phyloP scores from a whole-genome alignment of 2,329 filamentous ascomycete species.

The Phaeoacremonium minimum region DNA sequence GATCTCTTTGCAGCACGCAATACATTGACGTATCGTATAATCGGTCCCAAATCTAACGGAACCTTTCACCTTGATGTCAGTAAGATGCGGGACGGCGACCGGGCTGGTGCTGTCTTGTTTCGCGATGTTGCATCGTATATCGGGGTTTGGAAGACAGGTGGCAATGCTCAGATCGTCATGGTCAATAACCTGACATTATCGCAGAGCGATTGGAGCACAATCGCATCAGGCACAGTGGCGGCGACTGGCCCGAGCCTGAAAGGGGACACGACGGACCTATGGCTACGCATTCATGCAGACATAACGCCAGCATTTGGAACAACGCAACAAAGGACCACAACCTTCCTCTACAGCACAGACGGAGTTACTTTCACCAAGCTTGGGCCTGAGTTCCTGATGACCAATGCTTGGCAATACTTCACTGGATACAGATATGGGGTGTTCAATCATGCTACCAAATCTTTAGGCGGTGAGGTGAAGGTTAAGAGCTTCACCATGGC shows the following conservation, averaged over 20 bases:
- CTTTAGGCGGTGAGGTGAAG: slow-evolving; percentile 27
- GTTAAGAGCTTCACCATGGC: slow-evolving; percentile 2
- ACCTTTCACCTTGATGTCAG: slow-evolving; percentile 46
- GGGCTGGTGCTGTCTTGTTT: slow-evolving; percentile 46
- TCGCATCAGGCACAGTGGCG: slow-evolving; percentile 19
- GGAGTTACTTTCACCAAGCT: slow-evolving; percentile 29
- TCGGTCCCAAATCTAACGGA: slow-evolving; percentile 37
- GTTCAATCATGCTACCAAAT: slow-evolving; percentile 43
- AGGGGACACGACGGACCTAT: slow-evolving; percentile 20
- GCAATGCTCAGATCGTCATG: slow-evolving; percentile 20
- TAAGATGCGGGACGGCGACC: slow-evolving; percentile 46
- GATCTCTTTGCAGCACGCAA: slow-evolving; percentile 45
- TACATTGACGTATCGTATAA: slow-evolving; percentile 41
- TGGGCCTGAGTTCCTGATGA: slow-evolving; percentile 28
- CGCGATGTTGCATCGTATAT: slow-evolving; percentile 50
- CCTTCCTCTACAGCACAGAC: slow-evolving; percentile 39
- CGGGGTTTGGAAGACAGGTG: slow-evolving; percentile 36
- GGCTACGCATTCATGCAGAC: slow-evolving; percentile 30
- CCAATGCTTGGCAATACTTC: slow-evolving; percentile 40
- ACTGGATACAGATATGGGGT: slow-evolving; percentile 43
- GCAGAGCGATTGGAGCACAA: slow-evolving; percentile 24
- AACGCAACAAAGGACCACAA: slow-evolving; percentile 18
- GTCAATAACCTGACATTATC: slow-evolving; percentile 22
- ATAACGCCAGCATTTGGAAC: slow-evolving; percentile 21
- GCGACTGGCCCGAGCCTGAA: slow-evolving; percentile 13